These are phyloP conservation scores for Prototheca wickerhamii DNA, from an alignment of 163 green algal species.

Conservation along the genomic window DNA sequence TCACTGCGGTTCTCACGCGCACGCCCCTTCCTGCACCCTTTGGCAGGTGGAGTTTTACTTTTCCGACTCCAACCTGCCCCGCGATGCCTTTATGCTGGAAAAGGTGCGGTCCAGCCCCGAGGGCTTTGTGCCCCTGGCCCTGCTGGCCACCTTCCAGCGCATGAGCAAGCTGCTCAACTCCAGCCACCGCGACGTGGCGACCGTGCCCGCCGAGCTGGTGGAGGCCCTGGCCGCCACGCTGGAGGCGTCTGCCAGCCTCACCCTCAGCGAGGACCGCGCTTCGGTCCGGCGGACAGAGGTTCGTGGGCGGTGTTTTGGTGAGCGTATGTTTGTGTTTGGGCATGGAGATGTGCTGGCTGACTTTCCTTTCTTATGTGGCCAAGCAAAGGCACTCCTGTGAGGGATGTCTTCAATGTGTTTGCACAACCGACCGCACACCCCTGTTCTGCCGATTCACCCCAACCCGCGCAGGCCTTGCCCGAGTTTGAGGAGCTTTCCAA, in stretches of 20 bases:
- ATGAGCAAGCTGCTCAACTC: conserved; percentile 41
- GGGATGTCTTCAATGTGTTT: no score
- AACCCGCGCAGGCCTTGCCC: no score
- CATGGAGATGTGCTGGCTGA: no score
- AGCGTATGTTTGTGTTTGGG: no score
- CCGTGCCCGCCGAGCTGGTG: conserved; percentile 19
- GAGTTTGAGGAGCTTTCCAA: conserved; percentile 27
- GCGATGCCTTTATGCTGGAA: conserved; percentile 82
- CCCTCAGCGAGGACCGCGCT: no score
- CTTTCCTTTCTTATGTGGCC: no score
- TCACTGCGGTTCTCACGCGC: no score
- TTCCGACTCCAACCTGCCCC: conserved; percentile 90
- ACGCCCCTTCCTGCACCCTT: not conserved
- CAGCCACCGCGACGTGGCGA: not conserved
- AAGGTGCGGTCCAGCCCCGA: conserved; percentile 59
- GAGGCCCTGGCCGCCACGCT: conserved; percentile 47
- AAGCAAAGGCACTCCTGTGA: no score
- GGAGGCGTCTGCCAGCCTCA: conserved; percentile 16
- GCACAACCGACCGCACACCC: no score
- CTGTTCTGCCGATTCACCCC: no score
- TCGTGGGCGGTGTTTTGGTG: no score
- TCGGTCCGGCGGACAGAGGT: no score
- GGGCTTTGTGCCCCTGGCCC: conserved; percentile 38
- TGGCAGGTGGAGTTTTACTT: conserved; percentile 98
- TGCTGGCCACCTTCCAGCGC: conserved; percentile 55